Conservation (phyloP, 495 filamentous ascomycete species). For the Xanthoparmelia taractica region DNA sequence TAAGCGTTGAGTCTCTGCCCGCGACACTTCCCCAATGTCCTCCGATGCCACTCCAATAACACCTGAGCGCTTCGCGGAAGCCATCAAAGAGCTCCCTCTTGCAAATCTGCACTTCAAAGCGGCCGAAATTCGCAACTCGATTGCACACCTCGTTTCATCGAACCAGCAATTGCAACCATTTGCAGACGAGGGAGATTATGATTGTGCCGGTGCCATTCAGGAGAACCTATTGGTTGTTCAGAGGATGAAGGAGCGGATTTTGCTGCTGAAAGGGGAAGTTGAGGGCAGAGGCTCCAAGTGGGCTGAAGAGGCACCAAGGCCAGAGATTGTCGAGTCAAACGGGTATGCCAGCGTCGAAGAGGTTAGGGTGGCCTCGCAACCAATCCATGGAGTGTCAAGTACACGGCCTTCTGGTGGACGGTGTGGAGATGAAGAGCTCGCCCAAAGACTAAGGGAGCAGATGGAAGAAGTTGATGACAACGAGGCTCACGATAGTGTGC, state of each 20-base stretch:
- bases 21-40: constrained; percentile 33
- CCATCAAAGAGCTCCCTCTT: constrained; percentile 64
- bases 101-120: constrained; percentile 69
- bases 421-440: constrained; percentile 42
- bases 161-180: constrained; percentile 62
- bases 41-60: constrained; percentile 50
- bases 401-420: constrained; percentile 25
- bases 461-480: constrained; percentile 40
- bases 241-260: constrained; percentile 66
- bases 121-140: constrained; percentile 72
- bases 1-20: background rate
- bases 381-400: constrained; percentile 21
- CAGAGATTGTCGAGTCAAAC: constrained; percentile 27
- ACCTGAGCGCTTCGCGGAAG: constrained; percentile 57
- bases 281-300: constrained; percentile 66
- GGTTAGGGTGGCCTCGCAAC: constrained; percentile 14
- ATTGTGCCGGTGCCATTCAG: constrained; percentile 54
- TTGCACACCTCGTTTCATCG: constrained; percentile 70
- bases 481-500: constrained; percentile 48
- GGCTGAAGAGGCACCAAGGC: constrained; percentile 46
- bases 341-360: constrained; percentile 26
- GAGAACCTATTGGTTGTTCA: constrained; percentile 72
- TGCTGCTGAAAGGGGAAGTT: constrained; percentile 61
- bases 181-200: constrained; percentile 49
- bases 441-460: constrained; percentile 38